Base-by-base conservation (phyloP, 1,284 basidiomycete genomes). In the Phellinidium pouzarii region DNA sequence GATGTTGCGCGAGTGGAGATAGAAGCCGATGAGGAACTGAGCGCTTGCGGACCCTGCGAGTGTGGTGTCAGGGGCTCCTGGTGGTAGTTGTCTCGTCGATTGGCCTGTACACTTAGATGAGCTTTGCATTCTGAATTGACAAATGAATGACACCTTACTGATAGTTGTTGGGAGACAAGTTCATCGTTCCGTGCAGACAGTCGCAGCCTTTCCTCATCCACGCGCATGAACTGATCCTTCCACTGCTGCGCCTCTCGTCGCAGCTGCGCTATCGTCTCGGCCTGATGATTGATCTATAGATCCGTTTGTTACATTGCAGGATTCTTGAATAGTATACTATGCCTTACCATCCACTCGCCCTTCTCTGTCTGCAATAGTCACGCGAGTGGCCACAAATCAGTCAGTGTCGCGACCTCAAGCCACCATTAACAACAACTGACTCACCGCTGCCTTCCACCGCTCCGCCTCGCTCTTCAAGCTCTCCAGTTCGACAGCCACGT, bases 161-260 rank as follows among this genome's bases (percentile, higher is more conserved):
- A 55, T 27, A 76, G 62, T 52, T 74, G 73, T 48, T 78, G 75
- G 7, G 73, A 63, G 3, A 79, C 64, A 8, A 83, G 68, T 53
- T 83, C 79, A 44, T 83, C 80, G 9, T 82, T 64, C 27, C 77
- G 71, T 3, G 72, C 72, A 6, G 75, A 70, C 20, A 85, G 68
- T 4, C 73, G 69, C 29, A 71, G 73, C 53, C 83, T 72, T 59
- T 77, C 76, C 50, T 77, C 76, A 50, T 76, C 74, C 23, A 74
- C 64, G 19, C 73, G 71, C 48, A 73, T 70, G n/a, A 82, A 77
- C 58, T 85, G 84, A 37, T 80, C 76, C 64, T 83, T 84, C 82
- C 82, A 85, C 52, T 83, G 82, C 2, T 68, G 71, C 0, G 76
- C 68, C 62, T 87, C 83, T 43, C 78, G 73, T n/a, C 77, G 75